phyloP scores from a whole-genome alignment of 2,329 filamentous ascomycete species.

The Epichloe typhina region DNA sequence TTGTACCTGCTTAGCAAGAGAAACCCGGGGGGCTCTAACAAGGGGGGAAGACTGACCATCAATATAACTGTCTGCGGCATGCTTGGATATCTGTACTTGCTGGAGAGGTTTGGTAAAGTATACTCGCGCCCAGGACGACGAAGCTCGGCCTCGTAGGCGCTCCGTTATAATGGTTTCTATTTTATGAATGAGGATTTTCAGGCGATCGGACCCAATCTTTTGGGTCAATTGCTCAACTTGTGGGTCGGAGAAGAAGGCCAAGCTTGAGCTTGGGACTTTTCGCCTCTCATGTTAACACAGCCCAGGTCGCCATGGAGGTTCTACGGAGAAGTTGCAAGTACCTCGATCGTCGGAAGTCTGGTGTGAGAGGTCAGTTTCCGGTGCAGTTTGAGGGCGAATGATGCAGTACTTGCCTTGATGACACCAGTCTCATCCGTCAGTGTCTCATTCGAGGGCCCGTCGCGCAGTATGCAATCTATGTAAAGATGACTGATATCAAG shows the following conservation, averaged over 20 bases:
- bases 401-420: conserved; percentile 1
- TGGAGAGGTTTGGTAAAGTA: conserved; percentile 1
- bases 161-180: conserved; percentile 7
- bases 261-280: conserved; percentile 11
- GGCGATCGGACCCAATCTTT: conserved; percentile 7
- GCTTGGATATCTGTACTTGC: background rate
- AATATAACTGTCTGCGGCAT: conserved; percentile 1
- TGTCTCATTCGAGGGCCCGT: background rate
- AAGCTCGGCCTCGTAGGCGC: background rate
- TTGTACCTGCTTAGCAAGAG: background rate
- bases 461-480: conserved; percentile 1
- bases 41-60: background rate
- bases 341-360: conserved; percentile 5
- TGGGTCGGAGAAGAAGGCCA: conserved; percentile 23
- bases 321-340: background rate
- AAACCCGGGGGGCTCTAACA: background rate
- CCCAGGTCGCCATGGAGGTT: background rate
- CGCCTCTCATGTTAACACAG: background rate
- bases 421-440: conserved; percentile 1
- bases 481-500: conserved; percentile 1
- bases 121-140: background rate
- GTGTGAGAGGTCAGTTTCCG: background rate
- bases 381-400: background rate
- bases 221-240: conserved; percentile 15
- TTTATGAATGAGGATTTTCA: conserved; percentile 7